Base-by-base conservation (phyloP, 2,329 filamentous ascomycete species). In the Colletotrichum eleusines region DNA sequence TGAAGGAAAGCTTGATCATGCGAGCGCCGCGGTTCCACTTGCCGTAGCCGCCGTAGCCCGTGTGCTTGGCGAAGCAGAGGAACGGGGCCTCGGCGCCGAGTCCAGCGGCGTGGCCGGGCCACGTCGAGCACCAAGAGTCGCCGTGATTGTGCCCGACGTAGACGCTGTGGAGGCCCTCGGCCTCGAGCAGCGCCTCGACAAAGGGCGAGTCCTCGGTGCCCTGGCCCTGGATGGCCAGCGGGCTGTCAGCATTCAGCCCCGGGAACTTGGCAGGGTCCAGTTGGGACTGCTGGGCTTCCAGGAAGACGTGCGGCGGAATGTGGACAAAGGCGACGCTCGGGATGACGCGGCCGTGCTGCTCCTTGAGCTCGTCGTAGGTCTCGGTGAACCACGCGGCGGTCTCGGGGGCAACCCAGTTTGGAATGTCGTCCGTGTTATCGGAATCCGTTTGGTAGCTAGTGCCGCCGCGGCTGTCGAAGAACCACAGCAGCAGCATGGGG, bases 41-140 rank as follows among this genome's bases (percentile, higher is more conserved):
- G 0, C 90, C 89, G 74, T 93, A 93, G 0, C 91, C 91, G 0
- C 91, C 91, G 69, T 93, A 93, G 0, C 91, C 91, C 0, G 89
- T 86, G 74, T 91, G 90, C 73, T 91, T 88, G 7, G 89, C 89
- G 76, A 90, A 92, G 73, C 85, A 87, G 14, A 87, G 76, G 54
- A 73, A 73, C 33, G 69, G 72, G 31, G 83, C 80, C 38, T 83
- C 75, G 3, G 84, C 84, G 69, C 69, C 65, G 66, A 72, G 69
- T 42, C 69, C 66, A 26, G 35, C 50, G 20, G 60, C 66, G 51
- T 71, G 64, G 23, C 69, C 69, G 48, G 74, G 74, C 78, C 76
- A 80, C 54, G 73, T 75, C 20, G 69, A 78, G 72, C 82, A 85
- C 84, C 84, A 86, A 33, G 82, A 80, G 74, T 84, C 79, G 0